These are phyloP conservation scores for Cicer judaicum DNA, from an alignment of 306 rosid genomes.

Conservation along the genomic window DNA sequence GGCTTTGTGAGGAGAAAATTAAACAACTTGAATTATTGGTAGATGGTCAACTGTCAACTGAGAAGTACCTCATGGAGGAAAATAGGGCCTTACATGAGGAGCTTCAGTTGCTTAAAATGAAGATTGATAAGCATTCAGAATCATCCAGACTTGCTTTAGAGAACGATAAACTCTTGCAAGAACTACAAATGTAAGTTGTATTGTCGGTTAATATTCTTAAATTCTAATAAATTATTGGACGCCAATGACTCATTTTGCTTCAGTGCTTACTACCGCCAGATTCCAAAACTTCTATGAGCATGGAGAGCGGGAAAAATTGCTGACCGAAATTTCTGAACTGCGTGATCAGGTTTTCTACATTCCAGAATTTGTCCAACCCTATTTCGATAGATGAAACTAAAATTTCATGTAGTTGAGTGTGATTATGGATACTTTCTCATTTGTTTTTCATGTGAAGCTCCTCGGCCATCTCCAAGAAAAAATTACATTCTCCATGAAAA, in stretches of 20 bases:
- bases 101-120: conserved; percentile 66
- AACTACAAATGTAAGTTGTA: conserved; percentile 66
- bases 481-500: conserved; percentile 45
- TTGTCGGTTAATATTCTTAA: conserved; percentile 34
- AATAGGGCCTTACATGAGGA: conserved; percentile 70
- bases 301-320: conserved; percentile 82
- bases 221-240: conserved; percentile 31
- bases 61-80: conserved; percentile 73
- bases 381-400: conserved; percentile 33
- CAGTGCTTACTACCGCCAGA: conserved; percentile 62
- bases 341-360: conserved; percentile 69
- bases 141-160: conserved; percentile 59
- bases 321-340: conserved; percentile 75
- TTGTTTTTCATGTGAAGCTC: conserved; percentile 57
- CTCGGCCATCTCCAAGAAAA: conserved; percentile 59
- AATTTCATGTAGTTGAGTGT: conserved; percentile 33
- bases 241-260: conserved; percentile 49
- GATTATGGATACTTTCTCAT: conserved; percentile 43
- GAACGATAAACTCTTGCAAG: conserved; percentile 68
- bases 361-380: conserved; percentile 22
- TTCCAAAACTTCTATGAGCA: conserved; percentile 67
- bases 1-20: conserved; percentile 71
- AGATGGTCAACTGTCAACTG: conserved; percentile 72
- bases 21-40: conserved; percentile 73
- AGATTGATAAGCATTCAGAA: conserved; percentile 62